These are phyloP conservation scores for Fusarium succisae DNA, from an alignment of 2,329 filamentous ascomycete species.

Conservation along the genomic window DNA sequence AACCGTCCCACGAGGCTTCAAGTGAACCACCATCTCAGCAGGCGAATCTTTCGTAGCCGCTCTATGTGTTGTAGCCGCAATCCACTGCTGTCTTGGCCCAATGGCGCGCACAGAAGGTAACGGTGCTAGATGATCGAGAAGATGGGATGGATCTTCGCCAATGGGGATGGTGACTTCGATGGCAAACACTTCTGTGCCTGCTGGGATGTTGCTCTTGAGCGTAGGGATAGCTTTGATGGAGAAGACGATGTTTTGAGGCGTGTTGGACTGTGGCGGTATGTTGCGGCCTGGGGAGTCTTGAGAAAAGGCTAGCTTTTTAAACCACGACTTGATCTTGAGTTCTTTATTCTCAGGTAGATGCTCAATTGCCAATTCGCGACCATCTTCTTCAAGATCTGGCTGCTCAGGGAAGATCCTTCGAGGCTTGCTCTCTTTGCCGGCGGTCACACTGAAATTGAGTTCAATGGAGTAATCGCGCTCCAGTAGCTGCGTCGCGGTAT, in stretches of 20 bases:
- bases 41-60: not conserved
- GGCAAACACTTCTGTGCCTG: not conserved
- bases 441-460: not conserved
- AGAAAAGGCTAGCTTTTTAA: not conserved
- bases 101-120: not conserved
- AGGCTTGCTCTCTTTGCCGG: not conserved
- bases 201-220: not conserved
- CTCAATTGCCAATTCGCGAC: not conserved
- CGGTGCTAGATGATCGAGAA: accelerated
- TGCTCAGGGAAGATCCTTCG: not conserved
- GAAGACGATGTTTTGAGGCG: not conserved
- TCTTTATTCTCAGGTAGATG: not conserved
- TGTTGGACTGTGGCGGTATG: not conserved
- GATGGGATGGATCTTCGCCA: not conserved
- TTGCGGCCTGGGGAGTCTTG: not conserved
- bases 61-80: not conserved
- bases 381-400: not conserved
- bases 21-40: not conserved
- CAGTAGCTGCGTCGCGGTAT: not conserved
- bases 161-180: not conserved
- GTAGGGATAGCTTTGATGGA: not conserved
- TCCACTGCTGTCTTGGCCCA: not conserved
- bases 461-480: not conserved
- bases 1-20: not conserved
- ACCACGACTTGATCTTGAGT: not conserved